A percentile compares a stretch with the other conserved stretches of the same genome.
Evolutionary conservation across 163 green algal genomes (phyloP).

Genomic region (Smithsoniella earleae): DNA sequence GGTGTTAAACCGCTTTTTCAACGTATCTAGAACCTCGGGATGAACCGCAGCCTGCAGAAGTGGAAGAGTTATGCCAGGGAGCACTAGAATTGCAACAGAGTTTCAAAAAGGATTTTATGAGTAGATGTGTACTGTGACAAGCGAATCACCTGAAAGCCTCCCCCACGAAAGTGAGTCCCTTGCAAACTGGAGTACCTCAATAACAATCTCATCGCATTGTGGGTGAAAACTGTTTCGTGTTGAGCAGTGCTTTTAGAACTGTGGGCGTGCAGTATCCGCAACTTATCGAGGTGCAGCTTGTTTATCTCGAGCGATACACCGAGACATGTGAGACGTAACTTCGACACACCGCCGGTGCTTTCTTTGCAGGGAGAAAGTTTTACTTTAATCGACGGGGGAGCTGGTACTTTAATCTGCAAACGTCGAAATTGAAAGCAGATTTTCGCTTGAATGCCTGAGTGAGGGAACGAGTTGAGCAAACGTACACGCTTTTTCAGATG

Average conservation of each 20-base stretch:
- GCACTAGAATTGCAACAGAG: too few species aligned
- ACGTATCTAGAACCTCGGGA: constrained; percentile 10
- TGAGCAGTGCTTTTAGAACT: background rate
- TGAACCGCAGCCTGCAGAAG: constrained; percentile 27
- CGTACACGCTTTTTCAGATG: background rate
- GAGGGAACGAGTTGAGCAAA: too few species aligned
- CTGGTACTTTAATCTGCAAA: background rate
- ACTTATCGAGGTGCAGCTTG: background rate
- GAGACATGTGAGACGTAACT: constrained; percentile 11
- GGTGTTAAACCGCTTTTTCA: constrained; percentile 13
- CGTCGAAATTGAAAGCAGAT: too few species aligned
- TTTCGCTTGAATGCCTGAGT: too few species aligned
- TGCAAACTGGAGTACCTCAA: constrained; percentile 18
- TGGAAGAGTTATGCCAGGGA: too few species aligned
- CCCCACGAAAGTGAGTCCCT: constrained; percentile 9
- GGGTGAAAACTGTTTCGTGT: constrained; percentile 6
- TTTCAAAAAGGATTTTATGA: too few species aligned
- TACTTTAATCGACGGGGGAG: background rate
- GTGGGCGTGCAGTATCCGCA: background rate
- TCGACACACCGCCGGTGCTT: background rate
- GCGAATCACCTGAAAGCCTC: constrained; percentile 26
- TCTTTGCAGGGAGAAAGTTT: background rate
- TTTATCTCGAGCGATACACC: constrained; percentile 18
- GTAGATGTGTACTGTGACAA: too few species aligned
- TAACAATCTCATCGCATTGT: constrained; percentile 12